These are phyloP conservation scores for Dimocarpus longan DNA, from an alignment of 345 rosid species.

Conservation along the genomic window DNA sequence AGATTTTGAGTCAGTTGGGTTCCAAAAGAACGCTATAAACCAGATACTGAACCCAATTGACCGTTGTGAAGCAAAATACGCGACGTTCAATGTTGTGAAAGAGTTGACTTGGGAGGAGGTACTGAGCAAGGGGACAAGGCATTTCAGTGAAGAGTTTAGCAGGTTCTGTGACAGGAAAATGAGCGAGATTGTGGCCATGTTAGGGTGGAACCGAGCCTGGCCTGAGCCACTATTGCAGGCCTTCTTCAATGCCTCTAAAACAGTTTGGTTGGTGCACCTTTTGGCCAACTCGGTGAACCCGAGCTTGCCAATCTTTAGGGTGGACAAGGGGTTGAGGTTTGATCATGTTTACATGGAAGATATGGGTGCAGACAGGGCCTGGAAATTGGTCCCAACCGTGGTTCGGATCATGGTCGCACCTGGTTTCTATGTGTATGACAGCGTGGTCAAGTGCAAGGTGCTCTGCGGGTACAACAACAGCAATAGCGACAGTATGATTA, in stretches of 20 bases:
- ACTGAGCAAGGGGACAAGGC: constrained; percentile 74
- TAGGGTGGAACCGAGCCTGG: constrained; percentile 89
- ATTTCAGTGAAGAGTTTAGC: constrained; percentile 91
- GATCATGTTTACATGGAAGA: constrained; percentile 89
- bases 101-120: constrained; percentile 90
- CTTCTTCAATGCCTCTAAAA: constrained; percentile 83
- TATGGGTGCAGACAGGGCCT: constrained; percentile 61
- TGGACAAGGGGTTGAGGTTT: constrained; percentile 60
- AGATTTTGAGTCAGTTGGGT: constrained; percentile 83
- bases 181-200: constrained; percentile 83
- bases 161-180: constrained; percentile 85
- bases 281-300: constrained; percentile 96
- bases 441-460: constrained; percentile 87
- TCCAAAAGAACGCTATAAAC: constrained; percentile 53
- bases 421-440: constrained; percentile 83
- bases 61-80: constrained; percentile 66
- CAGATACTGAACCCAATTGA: constrained; percentile 75
- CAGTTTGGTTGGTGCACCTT: constrained; percentile 84
- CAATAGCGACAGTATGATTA: constrained; percentile 21
- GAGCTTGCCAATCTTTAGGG: constrained; percentile 67
- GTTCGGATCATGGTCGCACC: constrained; percentile 87
- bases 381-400: constrained; percentile 47
- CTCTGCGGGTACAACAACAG: constrained; percentile 63
- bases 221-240: constrained; percentile 81
- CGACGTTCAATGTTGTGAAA: constrained; percentile 54